Conservation (phyloP, 768 basidiomycete species). For the Tricholoma bakamatsutake region DNA sequence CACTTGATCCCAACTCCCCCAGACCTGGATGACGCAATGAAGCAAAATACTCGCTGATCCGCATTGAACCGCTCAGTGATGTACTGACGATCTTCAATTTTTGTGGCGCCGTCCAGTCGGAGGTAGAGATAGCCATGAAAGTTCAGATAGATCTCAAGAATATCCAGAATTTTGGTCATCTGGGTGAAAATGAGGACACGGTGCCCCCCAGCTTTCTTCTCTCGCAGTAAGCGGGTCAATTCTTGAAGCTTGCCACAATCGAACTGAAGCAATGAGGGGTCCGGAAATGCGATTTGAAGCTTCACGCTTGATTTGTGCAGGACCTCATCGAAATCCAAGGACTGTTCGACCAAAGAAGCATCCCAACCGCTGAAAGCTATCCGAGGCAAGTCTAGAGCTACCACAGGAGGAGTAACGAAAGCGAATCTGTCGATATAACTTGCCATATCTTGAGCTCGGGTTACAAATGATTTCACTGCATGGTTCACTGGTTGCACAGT, state of each 20-base stretch:
- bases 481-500: constrained; percentile 34
- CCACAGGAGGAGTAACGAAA: constrained; percentile 73
- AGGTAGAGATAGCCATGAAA: constrained; percentile 92
- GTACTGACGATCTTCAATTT: constrained; percentile 90
- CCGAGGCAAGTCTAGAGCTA: constrained; percentile 67
- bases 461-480: constrained; percentile 58
- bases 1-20: constrained; percentile 95
- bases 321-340: constrained; percentile 53
- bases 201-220: constrained; percentile 84
- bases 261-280: constrained; percentile 83
- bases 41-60: constrained; percentile 75
- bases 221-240: constrained; percentile 70
- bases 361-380: constrained; percentile 48
- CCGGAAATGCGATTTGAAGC: constrained; percentile 90
- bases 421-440: constrained; percentile 62
- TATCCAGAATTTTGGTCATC: constrained; percentile 92
- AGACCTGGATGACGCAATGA: constrained; percentile 79
- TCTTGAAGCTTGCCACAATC: constrained; percentile 95
- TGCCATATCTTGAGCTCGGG: constrained; percentile 51
- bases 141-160: constrained; percentile 89
- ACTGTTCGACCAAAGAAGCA: constrained; percentile 21
- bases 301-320: constrained; percentile 76
- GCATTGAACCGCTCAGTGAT: constrained; percentile 85
- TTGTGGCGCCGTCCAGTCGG: constrained; percentile 91
- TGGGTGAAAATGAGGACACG: constrained; percentile 94